Percentiles rank a stretch among this genome's conserved stretches.
Conservation (phyloP, 106 monocot species). For the Dendrobium huoshanense region DNA sequence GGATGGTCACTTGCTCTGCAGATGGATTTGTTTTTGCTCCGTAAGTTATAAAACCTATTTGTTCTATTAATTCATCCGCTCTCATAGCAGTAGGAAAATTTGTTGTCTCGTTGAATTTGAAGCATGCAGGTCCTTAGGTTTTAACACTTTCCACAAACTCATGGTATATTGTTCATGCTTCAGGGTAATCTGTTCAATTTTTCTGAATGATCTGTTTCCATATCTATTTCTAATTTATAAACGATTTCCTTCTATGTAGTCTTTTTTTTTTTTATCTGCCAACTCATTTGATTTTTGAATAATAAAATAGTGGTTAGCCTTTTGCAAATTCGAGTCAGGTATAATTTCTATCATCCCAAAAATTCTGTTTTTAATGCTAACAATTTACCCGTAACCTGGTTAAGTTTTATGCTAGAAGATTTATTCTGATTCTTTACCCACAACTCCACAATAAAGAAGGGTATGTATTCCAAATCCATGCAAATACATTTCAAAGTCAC, state of each 20-base stretch:
- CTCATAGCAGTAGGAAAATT: not conserved
- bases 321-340: not conserved
- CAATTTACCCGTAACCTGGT: too few species aligned
- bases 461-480: too few species aligned
- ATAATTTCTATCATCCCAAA: not conserved
- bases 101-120: not conserved
- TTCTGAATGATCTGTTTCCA: not conserved
- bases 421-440: too few species aligned
- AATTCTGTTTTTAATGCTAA: not conserved
- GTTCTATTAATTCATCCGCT: not conserved
- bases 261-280: too few species aligned
- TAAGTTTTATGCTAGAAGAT: not conserved
- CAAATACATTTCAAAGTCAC: too few species aligned
- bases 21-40: slow-evolving; percentile 87
- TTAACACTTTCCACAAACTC: not conserved
- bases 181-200: not conserved
- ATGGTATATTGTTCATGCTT: not conserved
- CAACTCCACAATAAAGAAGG: too few species aligned
- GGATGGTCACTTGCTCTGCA: slow-evolving; percentile 86
- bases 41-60: slow-evolving; percentile 29
- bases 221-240: too few species aligned
- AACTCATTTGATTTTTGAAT: too few species aligned
- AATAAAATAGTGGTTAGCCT: too few species aligned
- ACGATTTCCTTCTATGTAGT: too few species aligned
- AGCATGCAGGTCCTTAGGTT: not conserved